Evolutionary conservation across 2,329 filamentous ascomycete genomes (phyloP), one percentile per base, ranked within the genome.

Genomic region (Didymella segeticola): DNA sequence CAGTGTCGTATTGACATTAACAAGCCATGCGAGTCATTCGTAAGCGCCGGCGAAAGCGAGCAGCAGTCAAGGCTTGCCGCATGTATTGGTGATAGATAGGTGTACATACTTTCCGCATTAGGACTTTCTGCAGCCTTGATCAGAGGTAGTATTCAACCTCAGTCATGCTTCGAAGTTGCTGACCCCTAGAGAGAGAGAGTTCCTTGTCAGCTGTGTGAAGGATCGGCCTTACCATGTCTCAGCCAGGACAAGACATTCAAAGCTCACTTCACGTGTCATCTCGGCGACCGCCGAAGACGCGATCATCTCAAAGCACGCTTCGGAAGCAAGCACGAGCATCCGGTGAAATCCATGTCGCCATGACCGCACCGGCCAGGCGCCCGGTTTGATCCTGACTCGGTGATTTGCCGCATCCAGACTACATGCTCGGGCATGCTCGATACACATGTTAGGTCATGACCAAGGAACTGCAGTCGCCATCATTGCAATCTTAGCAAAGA

Each of bases 271-370:
- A n/a, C n/a, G n/a, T n/a, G n/a, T n/a, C n/a, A 9, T 31, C 25
- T n/a, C 25, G 6, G 8, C 14, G 20, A 12, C 11, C 23, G 36
- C 25, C 36, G 26, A 42, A 17, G 48, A 46, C 34, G 7, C 37
- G 37, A 11, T 19, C 27, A 30, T 34, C 30, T 23, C 38, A 23
- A 36, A 23, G 17, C 17, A 27, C 39, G n/a, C 20, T 25, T 42
- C 31, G 47, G 47, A 51, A 43, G 47, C 39, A 25, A 34, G 22
- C n/a, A 27, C 20, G 26, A 43, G 20, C 31, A 30, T 20, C 26
- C 36, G 11, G 37, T 26, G 7, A 29, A 17, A 41, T 29, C 38
- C 25, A 34, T 29, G 23, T 37, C 23, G 19, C 31, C 39, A 31
- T 38, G 27, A 38, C 20, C 26, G 17, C 7, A 11, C 31, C 12